Evolutionary conservation across 176 grass and related monocot genomes (phyloP).

Genomic region (maize (Zea mays)): Zm-B73-REFERENCE-NAM-5.0 NC_050099.1:145169001-145169500

Average conservation of each 20-base stretch:
- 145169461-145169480: neutral
- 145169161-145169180: neutral
- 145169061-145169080: slow-evolving; percentile 33
- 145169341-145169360: slow-evolving; percentile 44
- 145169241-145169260: slow-evolving; percentile 35
- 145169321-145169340: slow-evolving; percentile 30
- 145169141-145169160: neutral
- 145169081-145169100: neutral
- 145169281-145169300: slow-evolving; percentile 31
- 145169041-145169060: slow-evolving; percentile 40
- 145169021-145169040: slow-evolving; percentile 23
- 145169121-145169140: slow-evolving; percentile 16
- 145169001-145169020: slow-evolving; percentile 17
- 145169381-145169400: slow-evolving; percentile 3
- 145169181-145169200: neutral
- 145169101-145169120: slow-evolving; percentile 29
- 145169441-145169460: neutral
- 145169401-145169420: slow-evolving; percentile 64
- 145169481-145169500: neutral
- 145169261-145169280: slow-evolving; percentile 36
- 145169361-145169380: slow-evolving; percentile 25
- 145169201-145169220: slow-evolving; percentile 14
- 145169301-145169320: slow-evolving; percentile 25
- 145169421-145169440: slow-evolving; percentile 69
- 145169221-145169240: neutral